Conservation (phyloP, 257 asterid species). For the Orobanche coerulescens region DNA sequence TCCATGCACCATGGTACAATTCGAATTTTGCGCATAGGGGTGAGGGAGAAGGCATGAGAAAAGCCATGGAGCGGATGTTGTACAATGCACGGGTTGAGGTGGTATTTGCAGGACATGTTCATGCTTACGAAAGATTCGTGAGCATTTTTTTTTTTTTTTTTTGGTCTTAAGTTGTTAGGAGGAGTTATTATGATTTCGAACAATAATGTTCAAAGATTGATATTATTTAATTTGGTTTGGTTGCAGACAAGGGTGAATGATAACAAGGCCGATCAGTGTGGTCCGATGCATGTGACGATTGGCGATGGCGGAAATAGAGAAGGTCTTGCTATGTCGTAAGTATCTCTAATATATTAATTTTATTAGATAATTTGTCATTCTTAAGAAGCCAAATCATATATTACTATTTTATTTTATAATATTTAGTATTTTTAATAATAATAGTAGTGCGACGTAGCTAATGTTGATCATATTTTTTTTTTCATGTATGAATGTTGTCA, state of each 20-base stretch:
- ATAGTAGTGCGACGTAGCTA: too few relatives aligned
- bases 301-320: constrained; percentile 94
- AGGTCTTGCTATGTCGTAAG: constrained; percentile 72
- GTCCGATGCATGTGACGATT: constrained; percentile 59
- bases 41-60: constrained; percentile 76
- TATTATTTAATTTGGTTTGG: background rate
- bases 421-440: too few relatives aligned
- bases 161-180: too few relatives aligned
- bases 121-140: constrained; percentile 80
- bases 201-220: background rate
- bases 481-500: background rate
- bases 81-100: constrained; percentile 58
- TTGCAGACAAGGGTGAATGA: constrained; percentile 60
- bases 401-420: too few relatives aligned
- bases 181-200: background rate
- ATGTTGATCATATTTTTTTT: background rate
- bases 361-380: too few relatives aligned
- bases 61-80: constrained; percentile 52
- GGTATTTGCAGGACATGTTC: too few relatives aligned
- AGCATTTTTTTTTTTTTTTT: too few relatives aligned
- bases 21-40: constrained; percentile 62
- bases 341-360: background rate
- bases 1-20: constrained; percentile 92
- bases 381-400: too few relatives aligned
- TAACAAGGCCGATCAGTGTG: constrained; percentile 56